Evolutionary conservation across 202 grass and related monocot genomes (phyloP).

Genomic region (Schoenoplectus tabernaemontani): DNA sequence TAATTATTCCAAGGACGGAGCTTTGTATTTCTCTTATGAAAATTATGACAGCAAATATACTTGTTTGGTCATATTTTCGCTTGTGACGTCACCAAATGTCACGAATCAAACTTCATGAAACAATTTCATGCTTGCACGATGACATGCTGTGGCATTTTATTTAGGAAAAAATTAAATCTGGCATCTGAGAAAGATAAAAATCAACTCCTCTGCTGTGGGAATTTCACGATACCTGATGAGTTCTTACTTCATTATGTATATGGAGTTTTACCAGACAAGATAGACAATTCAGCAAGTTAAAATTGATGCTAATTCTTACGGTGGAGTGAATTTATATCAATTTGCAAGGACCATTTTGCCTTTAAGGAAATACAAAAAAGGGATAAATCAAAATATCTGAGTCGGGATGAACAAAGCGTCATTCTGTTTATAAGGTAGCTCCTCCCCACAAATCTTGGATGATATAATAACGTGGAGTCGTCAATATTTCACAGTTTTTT

Average conservation of each 20-base stretch:
- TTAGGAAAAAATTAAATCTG: too few species aligned
- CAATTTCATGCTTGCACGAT: too few species aligned
- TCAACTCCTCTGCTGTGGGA: too few species aligned
- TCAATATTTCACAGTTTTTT: background rate
- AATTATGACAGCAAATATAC: background rate
- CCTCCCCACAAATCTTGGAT: background rate
- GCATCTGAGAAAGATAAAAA: too few species aligned
- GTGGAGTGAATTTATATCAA: background rate
- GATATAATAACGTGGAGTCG: background rate
- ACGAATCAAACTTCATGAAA: too few species aligned
- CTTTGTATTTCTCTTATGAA: background rate
- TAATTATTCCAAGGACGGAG: background rate
- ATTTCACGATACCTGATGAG: too few species aligned
- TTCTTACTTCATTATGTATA: too few species aligned
- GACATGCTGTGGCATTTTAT: too few species aligned
- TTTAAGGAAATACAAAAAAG: background rate
- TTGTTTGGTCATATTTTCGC: background rate
- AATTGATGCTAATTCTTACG: too few species aligned
- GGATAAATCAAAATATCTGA: background rate
- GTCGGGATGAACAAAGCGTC: background rate
- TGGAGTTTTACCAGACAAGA: too few species aligned
- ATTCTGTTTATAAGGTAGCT: too few species aligned
- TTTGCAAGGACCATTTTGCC: background rate
- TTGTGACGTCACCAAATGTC: background rate
- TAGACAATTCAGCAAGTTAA: too few species aligned